Conservation (phyloP, 1,284 basidiomycete species). For the Earliella scabrosa region DNA sequence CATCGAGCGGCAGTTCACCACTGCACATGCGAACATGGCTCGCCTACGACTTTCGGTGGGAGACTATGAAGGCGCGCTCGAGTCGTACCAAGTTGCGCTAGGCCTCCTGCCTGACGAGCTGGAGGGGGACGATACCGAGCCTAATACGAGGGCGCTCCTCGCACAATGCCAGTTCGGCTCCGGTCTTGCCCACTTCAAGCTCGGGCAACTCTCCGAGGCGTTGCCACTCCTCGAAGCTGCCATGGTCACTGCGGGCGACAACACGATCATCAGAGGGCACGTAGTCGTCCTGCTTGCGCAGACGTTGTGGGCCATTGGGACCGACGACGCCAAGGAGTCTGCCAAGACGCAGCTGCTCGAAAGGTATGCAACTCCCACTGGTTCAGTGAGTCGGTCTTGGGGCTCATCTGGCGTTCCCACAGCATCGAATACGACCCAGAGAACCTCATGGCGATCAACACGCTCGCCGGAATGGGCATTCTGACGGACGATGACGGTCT, state of each 20-base stretch:
- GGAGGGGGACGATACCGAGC: constrained; percentile 37
- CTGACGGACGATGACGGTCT: constrained; percentile 79
- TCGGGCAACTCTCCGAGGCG: constrained; percentile 65
- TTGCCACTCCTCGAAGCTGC: constrained; percentile 72
- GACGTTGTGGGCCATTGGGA: constrained; percentile 81
- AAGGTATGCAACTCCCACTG: constrained; percentile 54
- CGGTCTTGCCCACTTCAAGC: constrained; percentile 74
- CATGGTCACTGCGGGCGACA: constrained; percentile 55
- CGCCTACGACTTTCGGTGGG: constrained; percentile 70
- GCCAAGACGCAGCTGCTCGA: constrained; percentile 85
- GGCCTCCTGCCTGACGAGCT: constrained; percentile 63
- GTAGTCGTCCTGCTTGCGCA: constrained; percentile 80
- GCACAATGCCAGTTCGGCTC: constrained; percentile 74
- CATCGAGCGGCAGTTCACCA: constrained; percentile 80
- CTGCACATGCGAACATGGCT: constrained; percentile 85
- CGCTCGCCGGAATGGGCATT: constrained; percentile 87
- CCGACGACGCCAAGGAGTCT: constrained; percentile 73
- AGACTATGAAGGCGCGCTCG: constrained; percentile 65
- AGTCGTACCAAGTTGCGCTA: constrained; percentile 75
- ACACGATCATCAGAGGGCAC: constrained; percentile 61
- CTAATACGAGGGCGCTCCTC: constrained; percentile 46
- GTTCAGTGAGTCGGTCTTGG: too few species aligned
- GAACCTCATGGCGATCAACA: constrained; percentile 80
- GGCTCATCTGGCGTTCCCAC: neutral
- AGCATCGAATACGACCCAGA: constrained; percentile 73